Conservation (phyloP, 306 rosid genomes). For the Rosa multiflora region DNA sequence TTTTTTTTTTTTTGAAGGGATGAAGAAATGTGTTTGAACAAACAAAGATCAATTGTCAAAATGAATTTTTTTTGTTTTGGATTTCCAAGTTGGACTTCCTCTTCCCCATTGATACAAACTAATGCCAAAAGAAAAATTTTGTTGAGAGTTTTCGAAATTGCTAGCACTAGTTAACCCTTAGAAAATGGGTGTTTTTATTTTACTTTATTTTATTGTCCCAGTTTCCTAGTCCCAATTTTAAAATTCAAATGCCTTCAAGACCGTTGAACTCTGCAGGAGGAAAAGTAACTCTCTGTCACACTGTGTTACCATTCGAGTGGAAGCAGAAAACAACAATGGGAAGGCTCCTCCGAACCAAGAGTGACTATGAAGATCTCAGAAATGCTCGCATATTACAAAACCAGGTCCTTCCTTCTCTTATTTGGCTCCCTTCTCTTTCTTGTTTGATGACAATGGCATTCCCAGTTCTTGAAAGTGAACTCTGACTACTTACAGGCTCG, state of each 20-base stretch:
- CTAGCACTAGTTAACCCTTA: no score
- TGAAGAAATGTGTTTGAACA: no score
- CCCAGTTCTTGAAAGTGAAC: background rate
- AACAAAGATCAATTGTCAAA: no score
- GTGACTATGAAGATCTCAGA: constrained; percentile 54
- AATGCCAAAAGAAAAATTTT: no score
- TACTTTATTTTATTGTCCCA: background rate
- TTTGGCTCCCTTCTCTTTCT: no score
- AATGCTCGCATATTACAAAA: constrained; percentile 60
- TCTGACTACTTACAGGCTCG: constrained; percentile 36
- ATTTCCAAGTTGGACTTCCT: no score
- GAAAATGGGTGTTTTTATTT: no score
- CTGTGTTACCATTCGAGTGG: background rate
- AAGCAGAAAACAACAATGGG: constrained; percentile 31
- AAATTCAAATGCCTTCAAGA: background rate
- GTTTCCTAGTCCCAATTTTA: background rate
- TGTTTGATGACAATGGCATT: background rate
- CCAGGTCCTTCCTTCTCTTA: constrained; percentile 35
- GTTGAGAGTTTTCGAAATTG: no score
- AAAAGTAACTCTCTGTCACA: background rate
- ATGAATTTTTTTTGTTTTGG: no score
- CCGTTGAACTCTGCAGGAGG: background rate
- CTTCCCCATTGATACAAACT: no score
- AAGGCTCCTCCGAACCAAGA: constrained; percentile 23
- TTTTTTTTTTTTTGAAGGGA: no score